Evolutionary conservation across 2,329 filamentous ascomycete species (phyloP).

Genomic region (Epichloe sibirici): DNA sequence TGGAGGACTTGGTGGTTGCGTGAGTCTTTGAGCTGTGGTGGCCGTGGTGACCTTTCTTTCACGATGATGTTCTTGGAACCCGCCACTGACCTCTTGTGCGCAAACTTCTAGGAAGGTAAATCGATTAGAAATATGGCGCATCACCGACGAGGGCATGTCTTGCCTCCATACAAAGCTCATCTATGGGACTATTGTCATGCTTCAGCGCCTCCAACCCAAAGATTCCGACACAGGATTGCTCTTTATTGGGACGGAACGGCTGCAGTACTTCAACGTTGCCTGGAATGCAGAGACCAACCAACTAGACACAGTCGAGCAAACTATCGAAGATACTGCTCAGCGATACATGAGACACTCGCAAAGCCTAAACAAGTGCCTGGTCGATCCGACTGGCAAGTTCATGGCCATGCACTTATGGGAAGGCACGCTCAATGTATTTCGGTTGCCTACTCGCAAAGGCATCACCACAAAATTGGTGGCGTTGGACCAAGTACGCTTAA

Average conservation of each 20-base stretch:
- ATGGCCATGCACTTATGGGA: slow-evolving; percentile 49
- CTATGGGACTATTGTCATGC: slow-evolving; percentile 77
- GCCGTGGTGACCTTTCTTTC: not conserved
- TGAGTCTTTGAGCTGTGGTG: slow-evolving; percentile 33
- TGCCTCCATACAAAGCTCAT: slow-evolving; percentile 59
- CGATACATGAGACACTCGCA: slow-evolving; percentile 63
- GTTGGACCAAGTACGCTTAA: slow-evolving; percentile 43
- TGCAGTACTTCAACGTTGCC: slow-evolving; percentile 78
- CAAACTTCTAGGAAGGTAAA: slow-evolving; percentile 57
- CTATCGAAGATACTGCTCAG: slow-evolving; percentile 42
- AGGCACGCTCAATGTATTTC: slow-evolving; percentile 43
- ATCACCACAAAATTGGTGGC: slow-evolving; percentile 31
- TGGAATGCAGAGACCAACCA: slow-evolving; percentile 55
- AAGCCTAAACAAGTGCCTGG: slow-evolving; percentile 68
- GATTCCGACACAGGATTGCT: slow-evolving; percentile 69
- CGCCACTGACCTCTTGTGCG: not conserved
- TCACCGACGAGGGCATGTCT: slow-evolving; percentile 49
- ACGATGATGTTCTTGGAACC: not conserved
- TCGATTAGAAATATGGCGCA: slow-evolving; percentile 70
- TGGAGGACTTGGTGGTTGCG: slow-evolving; percentile 81
- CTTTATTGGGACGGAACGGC: slow-evolving; percentile 82
- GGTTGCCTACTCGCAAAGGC: slow-evolving; percentile 34
- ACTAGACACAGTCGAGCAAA: slow-evolving; percentile 39
- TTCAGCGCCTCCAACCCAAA: slow-evolving; percentile 66
- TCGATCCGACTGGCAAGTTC: slow-evolving; percentile 63